Evolutionary conservation across 129 eudicot genomes (phyloP), one percentile per base, ranked within the genome.

Genomic region (Centrapalus pauciflorus): DNA sequence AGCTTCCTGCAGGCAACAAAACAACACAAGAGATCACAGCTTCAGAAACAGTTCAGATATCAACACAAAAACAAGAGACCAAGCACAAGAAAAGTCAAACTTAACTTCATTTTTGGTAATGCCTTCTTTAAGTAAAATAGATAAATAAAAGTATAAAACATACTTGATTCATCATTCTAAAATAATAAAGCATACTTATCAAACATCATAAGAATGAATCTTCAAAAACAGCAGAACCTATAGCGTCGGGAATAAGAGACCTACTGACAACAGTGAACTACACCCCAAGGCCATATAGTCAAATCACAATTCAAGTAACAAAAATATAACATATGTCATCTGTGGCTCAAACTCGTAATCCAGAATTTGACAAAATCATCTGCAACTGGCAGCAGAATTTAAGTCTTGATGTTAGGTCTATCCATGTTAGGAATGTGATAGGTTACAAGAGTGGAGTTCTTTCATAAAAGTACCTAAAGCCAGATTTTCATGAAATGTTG

Each of bases 1-100:
- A 50, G 75, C 80, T 82, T 90, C 88, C 95, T 90, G 75, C 70
- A 80, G 24, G 35, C 54, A 76, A 52, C 25, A 59, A 46, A 85
- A 50, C 13, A 28, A 16, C 29, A 64, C 11, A 29, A 16, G 37
- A 54, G 51, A 70, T 28, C 55, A 52, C 45, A 66, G 66, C 46
- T 54, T 29, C 20, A 73, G 55, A 14, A 72, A 26, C 35, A 26
- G 8, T 13, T 52, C 48, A 62, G 27, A 26, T 41, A 32, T 51
- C 55, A 17, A 67, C 58, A 5, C 19, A 27, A 30, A 71, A 34
- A 13, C 50, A 16, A 24, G 11, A 16, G 32, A 23, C 14, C 68
- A 17, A 43, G 34, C 52, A 43, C 24, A 17, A 45, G 14, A 10
- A n/a, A 43, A 4, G 27, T 17, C 25, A 3, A 17, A 4, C 5